Base-by-base conservation (phyloP, 768 basidiomycete species). In the Amanita phalloides region DNA sequence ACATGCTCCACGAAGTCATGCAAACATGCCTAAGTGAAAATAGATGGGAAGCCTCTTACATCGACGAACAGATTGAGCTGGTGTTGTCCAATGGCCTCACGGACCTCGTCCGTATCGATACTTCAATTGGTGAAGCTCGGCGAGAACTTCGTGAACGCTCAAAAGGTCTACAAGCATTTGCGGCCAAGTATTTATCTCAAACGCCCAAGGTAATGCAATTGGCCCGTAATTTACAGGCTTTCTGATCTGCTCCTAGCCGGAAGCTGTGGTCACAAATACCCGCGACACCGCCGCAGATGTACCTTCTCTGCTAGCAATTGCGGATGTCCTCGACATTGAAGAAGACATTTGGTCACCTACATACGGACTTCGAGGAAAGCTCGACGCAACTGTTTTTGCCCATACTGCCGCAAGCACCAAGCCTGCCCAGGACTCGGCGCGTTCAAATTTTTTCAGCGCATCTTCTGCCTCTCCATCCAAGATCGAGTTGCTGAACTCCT, bases 331-430 rank as follows among this genome's bases (percentile, higher is more conserved):
- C 55, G 93, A 92, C 53, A 76, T 95, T 38, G 96, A 99, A 70
- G 96, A 99, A 62, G 93, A 97, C 57, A 95, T 99, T 56, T 96
- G 90, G 87, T 94, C 91, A 0, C 95, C 96, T 0, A 85, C 81
- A 2, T 95, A 90, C 59, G 96, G 96, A 1, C 71, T 99, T 33
- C 95, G 94, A 64, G 96, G 96, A 21, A 98, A 98, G 67, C 71
- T 98, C 20, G 96, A 99, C 58, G 95, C 88, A 1, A 91, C 86
- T 1, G 81, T 97, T 2, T 74, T 88, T 55, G 79, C 80, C 0
- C 53, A 55, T 41, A 46, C 49, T 36, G 54, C 25, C 54, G 64
- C 13, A 63, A 62, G 53, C 47, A 56, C 17, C 60, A 56, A 33
- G 46, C 49, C 14, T 35, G 58, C 4, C 4, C 6, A 9, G 37